phyloP scores from a whole-genome alignment of 495 filamentous ascomycete genomes.

The Aspergillus leporis region DNA sequence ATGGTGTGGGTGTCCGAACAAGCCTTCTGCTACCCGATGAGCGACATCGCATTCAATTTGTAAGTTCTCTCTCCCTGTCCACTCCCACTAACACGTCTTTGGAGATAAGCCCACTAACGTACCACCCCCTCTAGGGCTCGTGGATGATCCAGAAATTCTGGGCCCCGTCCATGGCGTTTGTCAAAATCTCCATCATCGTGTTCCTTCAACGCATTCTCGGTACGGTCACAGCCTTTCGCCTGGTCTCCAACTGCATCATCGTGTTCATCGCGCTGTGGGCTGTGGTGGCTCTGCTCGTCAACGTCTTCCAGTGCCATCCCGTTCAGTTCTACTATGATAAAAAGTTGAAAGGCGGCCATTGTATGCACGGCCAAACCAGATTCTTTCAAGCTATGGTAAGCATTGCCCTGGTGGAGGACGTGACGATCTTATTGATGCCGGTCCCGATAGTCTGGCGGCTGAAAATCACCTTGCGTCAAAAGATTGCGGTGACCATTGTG shows the following conservation, averaged over 20 bases:
- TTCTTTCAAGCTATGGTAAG: conserved; percentile 26
- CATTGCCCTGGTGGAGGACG: conserved; percentile 31
- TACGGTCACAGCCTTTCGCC: conserved; percentile 12
- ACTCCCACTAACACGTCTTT: no score
- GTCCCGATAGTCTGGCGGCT: conserved; percentile 32
- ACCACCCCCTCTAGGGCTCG: conserved; percentile 16
- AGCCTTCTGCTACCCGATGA: conserved; percentile 9
- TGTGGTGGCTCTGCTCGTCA: conserved; percentile 22
- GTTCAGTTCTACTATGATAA: conserved; percentile 30
- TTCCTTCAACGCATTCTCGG: conserved; percentile 28
- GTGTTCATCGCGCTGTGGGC: conserved; percentile 22
- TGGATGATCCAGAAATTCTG: conserved; percentile 32
- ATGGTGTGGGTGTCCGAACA: conserved; percentile 15
- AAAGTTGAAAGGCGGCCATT: conserved; percentile 20
- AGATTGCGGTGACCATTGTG: conserved; percentile 26
- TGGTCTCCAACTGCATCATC: conserved; percentile 12
- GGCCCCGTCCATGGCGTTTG: conserved; percentile 28
- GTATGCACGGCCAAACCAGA: conserved; percentile 20
- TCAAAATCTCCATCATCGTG: conserved; percentile 38
- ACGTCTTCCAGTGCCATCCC: conserved; percentile 31
- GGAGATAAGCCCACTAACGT: no score
- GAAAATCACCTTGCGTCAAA: conserved; percentile 24
- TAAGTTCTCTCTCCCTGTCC: neutral
- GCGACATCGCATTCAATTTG: conserved; percentile 16
- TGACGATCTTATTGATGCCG: conserved; percentile 36